phyloP scores from a whole-genome alignment of 352 stramenopile genomes.

The Pythium myriotylum region DNA sequence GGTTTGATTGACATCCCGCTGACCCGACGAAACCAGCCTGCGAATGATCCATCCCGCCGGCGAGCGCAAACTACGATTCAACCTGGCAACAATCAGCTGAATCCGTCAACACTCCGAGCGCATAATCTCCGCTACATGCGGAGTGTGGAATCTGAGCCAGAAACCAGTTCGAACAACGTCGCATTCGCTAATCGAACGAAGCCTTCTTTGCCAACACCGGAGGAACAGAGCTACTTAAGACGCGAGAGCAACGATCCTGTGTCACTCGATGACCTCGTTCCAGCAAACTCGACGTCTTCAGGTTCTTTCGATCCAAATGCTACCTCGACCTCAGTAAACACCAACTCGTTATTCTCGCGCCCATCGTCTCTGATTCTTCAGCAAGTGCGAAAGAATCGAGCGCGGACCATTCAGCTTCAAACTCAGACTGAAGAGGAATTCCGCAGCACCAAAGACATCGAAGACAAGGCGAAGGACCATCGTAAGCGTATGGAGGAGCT shows the following conservation, averaged over 20 bases:
- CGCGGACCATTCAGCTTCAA: slow-evolving; percentile 24
- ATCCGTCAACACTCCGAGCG: slow-evolving; percentile 18
- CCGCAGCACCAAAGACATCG: slow-evolving; percentile 50
- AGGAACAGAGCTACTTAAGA: not conserved
- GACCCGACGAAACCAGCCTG: not conserved
- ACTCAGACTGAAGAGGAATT: slow-evolving; percentile 34
- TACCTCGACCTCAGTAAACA: slow-evolving; percentile 1
- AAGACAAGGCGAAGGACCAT: slow-evolving; percentile 53
- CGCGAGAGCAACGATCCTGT: slow-evolving; percentile 8
- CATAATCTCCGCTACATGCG: slow-evolving; percentile 22
- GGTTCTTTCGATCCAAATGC: slow-evolving; percentile 1
- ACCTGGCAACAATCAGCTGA: slow-evolving; percentile 9
- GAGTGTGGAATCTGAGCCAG: slow-evolving; percentile 10
- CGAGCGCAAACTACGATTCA: slow-evolving; percentile 25
- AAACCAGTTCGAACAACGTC: not conserved
- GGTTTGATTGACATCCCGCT: slow-evolving; percentile 19
- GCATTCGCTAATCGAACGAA: slow-evolving; percentile 13
- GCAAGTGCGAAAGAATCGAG: slow-evolving; percentile 28
- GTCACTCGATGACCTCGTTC: slow-evolving; percentile 24
- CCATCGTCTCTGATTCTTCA: slow-evolving; percentile 29
- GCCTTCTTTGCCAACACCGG: not conserved
- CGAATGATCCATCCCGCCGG: slow-evolving; percentile 7
- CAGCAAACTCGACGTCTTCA: slow-evolving; percentile 10
- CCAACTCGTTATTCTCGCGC: slow-evolving; percentile 21
- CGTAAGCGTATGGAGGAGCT: slow-evolving; percentile 66